Conservation (phyloP, 192 early-diverging fungal species). For the Phlyctochytrium planicorne region DNA sequence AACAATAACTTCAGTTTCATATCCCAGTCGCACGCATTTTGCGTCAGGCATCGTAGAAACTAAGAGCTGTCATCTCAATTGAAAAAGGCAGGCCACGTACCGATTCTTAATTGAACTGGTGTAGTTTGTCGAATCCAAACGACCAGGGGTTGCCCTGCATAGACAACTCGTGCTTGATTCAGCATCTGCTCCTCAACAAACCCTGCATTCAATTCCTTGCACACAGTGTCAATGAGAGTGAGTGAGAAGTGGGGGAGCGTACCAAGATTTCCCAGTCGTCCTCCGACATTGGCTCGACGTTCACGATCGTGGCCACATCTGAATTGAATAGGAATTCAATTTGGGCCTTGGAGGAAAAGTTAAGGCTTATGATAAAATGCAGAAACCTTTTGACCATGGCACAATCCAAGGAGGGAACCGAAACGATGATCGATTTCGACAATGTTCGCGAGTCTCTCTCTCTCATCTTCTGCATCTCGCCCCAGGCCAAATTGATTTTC, state of each 20-base stretch:
- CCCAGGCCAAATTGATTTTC: too few relatives aligned
- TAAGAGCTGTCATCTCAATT: too few relatives aligned
- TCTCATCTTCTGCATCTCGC: neutral
- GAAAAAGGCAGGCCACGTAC: too few relatives aligned
- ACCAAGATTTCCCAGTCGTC: constrained; percentile 60
- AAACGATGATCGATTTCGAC: constrained; percentile 32
- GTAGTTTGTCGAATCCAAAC: constrained; percentile 39
- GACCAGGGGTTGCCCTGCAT: constrained; percentile 27
- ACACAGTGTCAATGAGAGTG: neutral
- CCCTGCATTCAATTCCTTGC: constrained; percentile 43
- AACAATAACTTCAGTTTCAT: constrained; percentile 46
- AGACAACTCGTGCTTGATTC: constrained; percentile 45
- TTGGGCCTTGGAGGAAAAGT: constrained; percentile 11
- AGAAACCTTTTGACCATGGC: constrained; percentile 25
- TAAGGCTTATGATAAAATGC: neutral
- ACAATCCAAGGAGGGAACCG: constrained; percentile 18
- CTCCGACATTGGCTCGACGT: constrained; percentile 41
- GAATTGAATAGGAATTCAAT: constrained; percentile 21
- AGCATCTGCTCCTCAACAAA: constrained; percentile 47
- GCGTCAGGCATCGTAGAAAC: constrained; percentile 29
- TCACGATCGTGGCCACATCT: constrained; percentile 19
- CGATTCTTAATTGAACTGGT: constrained; percentile 30
- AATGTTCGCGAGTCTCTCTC: neutral
- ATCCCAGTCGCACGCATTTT: constrained; percentile 30
- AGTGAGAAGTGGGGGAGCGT: neutral